These are phyloP conservation scores for Aspergillus mulundensis DNA, from an alignment of 495 filamentous ascomycete genomes.

Conservation along the genomic window DNA sequence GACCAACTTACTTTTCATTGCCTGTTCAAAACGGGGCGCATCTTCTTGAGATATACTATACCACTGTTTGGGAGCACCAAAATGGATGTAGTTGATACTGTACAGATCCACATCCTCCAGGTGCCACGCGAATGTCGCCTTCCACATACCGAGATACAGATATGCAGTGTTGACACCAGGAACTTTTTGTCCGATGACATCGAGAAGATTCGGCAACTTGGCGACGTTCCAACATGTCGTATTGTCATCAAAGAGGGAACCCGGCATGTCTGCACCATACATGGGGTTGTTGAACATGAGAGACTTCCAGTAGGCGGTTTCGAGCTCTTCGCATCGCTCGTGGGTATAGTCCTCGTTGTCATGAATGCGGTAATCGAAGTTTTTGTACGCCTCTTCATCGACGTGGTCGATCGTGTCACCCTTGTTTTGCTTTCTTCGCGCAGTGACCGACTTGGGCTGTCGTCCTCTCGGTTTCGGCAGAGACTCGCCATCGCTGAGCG, in stretches of 20 bases:
- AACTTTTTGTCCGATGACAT: conserved; percentile 90
- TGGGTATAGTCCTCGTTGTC: conserved; percentile 78
- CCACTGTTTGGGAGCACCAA: conserved; percentile 98
- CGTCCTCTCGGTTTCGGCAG: conserved; percentile 46
- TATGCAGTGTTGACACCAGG: conserved; percentile 99
- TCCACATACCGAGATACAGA: conserved; percentile 98
- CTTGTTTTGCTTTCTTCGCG: conserved; percentile 76
- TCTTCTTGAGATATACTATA: conserved; percentile 98
- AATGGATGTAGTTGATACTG: conserved; percentile 99
- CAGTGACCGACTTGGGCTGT: conserved; percentile 57
- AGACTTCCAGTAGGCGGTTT: conserved; percentile 92
- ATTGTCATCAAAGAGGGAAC: conserved; percentile 85
- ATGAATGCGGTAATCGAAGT: conserved; percentile 83
- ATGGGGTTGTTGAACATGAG: conserved; percentile 90
- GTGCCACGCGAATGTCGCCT: conserved; percentile 98
- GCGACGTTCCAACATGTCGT: conserved; percentile 91
- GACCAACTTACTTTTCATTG: conserved; percentile 69
- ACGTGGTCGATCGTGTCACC: conserved; percentile 65
- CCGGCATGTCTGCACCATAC: conserved; percentile 95
- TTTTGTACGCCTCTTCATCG: conserved; percentile 81
- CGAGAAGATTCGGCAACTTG: conserved; percentile 86
- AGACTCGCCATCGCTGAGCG: conserved; percentile 49
- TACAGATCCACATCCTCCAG: conserved; percentile 97
- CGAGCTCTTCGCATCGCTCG: conserved; percentile 89
- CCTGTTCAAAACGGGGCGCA: conserved; percentile 87